Evolutionary conservation across 2,329 filamentous ascomycete genomes (phyloP), one percentile per base, ranked within the genome.

Genomic region (Botrytis tulipae): DNA sequence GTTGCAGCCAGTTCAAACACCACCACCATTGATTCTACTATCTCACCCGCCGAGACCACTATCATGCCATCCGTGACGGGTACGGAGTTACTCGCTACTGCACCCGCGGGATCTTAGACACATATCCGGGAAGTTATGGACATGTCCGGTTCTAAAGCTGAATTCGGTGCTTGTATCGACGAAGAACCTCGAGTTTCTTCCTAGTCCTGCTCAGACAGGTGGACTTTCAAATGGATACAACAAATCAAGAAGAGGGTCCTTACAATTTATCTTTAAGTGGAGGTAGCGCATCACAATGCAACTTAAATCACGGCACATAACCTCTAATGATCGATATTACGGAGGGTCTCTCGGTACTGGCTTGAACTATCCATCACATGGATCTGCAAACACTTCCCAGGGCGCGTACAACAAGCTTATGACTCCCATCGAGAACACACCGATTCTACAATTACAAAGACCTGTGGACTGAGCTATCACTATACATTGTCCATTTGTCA

Each of bases 301-400:
- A 1, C 14, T 57, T 18, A 8, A 32, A 16, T 57, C 16, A 18
- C 4, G 51, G 14, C 51, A 18, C n/a, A 18, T 1, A 29, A 9
- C 6, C n/a, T 57, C n/a, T 0, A 57, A 57, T 57, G 7, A 32
- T 29, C 14, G 0, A 29, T 18, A 29, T 29, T 1, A 32, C 18
- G 3, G 14, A 0, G 14, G 25, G 3, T 8, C 1, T 29, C 51
- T 18, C 12, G 16, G 1, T 3, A 57, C n/a, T 18, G 14, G 18
- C n/a, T 18, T 57, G 6, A 57, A 9, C n/a, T 1, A 57, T 57
- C n/a, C 6, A 9, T 18, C 6, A 16, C 4, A 3, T 29, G n/a
- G n/a, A 9, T 18, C 14, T 29, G 51, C 14, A 57, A 29, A 57
- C n/a, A 1, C 16, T 29, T n/a, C 12, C 14, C 9, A 8, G 3